A percentile compares a stretch with the other conserved stretches of the same genome.
Evolutionary conservation across 129 eudicot genomes (phyloP).

Genomic region (Kitagawia praeruptora): DNA sequence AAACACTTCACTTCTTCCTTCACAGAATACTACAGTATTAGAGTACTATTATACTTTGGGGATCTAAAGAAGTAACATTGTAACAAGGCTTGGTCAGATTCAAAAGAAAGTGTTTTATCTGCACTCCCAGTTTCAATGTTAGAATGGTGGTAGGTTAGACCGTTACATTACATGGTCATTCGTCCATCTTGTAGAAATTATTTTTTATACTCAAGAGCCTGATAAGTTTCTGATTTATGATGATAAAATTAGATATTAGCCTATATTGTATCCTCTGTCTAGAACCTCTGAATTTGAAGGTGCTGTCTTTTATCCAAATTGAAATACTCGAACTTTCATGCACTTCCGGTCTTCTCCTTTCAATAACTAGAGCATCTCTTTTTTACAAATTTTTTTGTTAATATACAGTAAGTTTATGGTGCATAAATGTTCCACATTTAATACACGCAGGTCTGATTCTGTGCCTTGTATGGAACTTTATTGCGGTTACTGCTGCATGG

Average conservation of each 20-base stretch:
- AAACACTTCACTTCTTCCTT: not conserved
- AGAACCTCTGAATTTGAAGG: not conserved
- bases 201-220: not conserved
- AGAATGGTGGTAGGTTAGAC: not conserved
- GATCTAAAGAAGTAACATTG: not conserved
- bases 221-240: not conserved
- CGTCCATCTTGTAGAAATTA: not conserved
- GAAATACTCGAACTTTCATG: not conserved
- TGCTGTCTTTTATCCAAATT: not conserved
- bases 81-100: not conserved
- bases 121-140: not conserved
- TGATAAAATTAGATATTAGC: not conserved
- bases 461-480: conserved; percentile 70
- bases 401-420: not conserved
- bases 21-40: not conserved
- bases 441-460: conserved; percentile 46
- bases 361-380: not conserved
- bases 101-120: not conserved
- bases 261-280: not conserved
- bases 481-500: conserved; percentile 82
- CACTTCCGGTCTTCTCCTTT: not conserved
- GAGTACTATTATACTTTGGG: not conserved
- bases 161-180: not conserved
- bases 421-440: not conserved
- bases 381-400: not conserved